phyloP scores from a whole-genome alignment of 192 early-diverging fungal species.

The Lobosporangium transversale region DNA sequence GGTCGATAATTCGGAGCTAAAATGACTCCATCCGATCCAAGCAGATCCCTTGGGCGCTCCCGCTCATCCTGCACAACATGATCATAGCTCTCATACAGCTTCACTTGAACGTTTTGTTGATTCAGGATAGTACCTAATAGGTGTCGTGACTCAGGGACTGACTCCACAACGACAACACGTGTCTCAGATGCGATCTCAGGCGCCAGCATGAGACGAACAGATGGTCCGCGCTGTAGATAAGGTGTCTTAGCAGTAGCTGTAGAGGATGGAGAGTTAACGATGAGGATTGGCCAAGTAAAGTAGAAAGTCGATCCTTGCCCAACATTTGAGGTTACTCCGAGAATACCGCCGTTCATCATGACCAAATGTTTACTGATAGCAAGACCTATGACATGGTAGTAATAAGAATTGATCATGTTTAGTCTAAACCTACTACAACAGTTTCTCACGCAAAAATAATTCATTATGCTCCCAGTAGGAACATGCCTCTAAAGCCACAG shows the following conservation, averaged over 20 bases:
- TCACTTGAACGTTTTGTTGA: slow-evolving; percentile 35
- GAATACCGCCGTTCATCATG: slow-evolving; percentile 72
- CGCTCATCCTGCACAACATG: slow-evolving; percentile 30
- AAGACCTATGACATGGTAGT: slow-evolving; percentile 69
- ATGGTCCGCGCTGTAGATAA: slow-evolving; percentile 4
- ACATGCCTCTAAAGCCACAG: too few species aligned
- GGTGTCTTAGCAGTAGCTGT: neutral
- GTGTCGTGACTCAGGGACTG: slow-evolving; percentile 16
- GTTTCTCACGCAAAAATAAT: too few species aligned
- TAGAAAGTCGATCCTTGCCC: slow-evolving; percentile 74
- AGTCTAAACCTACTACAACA: too few species aligned
- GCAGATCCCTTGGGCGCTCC: slow-evolving; percentile 8
- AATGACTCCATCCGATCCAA: slow-evolving; percentile 12
- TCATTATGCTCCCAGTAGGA: too few species aligned
- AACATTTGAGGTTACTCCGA: slow-evolving; percentile 70
- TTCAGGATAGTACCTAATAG: slow-evolving; percentile 25
- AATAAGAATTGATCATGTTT: too few species aligned
- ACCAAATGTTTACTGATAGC: slow-evolving; percentile 79
- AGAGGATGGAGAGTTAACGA: slow-evolving; percentile 6
- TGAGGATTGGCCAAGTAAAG: slow-evolving; percentile 61
- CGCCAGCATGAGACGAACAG: slow-evolving; percentile 19
- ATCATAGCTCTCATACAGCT: slow-evolving; percentile 24
- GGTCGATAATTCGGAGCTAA: slow-evolving; percentile 22
- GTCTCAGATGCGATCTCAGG: slow-evolving; percentile 34
- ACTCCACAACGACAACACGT: slow-evolving; percentile 9